Evolutionary conservation across 1,139 yeast species (phyloP), one percentile per base, ranked within the genome.

Genomic region (Hansenula sp.): DNA sequence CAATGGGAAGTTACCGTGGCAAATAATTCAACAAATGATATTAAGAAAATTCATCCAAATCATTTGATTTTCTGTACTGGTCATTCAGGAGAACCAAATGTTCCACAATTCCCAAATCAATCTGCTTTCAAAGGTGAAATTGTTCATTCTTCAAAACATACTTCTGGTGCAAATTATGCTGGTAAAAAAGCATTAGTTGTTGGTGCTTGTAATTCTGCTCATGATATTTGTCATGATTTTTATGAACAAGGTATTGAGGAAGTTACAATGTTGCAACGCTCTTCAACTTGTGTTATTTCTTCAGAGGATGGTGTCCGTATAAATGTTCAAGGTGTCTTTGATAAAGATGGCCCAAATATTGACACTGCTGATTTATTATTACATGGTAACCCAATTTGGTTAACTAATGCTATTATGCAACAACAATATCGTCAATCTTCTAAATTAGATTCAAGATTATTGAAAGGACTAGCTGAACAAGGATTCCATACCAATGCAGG

Each of bases 161-260:
- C 66, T 11, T 63, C 71, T 19, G 75, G 74, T 35, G 66, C 64
- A 21, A 62, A 59, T 40, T 71, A 60, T 53, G 53, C 47, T 16
- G 74, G 72, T 38, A 65, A 71, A 50, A 67, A 64, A 41, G 74
- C 71, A 0, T 48, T 71, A 24, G 75, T 71, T 25, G 62, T 71
- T 41, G 76, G 76, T 33, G 63, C 73, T 30, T 67, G 75, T 48
- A 69, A 67, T 49, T 67, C 74, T 31, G 74, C 71, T 11, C 75
- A 71, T 50, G 76, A 72, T 53, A 68, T 72, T 39, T 66, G 71
- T 33, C 72, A 68, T 41, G 76, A 72, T 55, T 66, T 71, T 45
- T 64, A 63, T 47, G 72, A 70, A 44, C 70, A 70, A 47, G 76
- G 74, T 17, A 66, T 65, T n/a, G 40, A 38, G 7, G 60, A 62